A percentile compares a stretch with the other conserved stretches of the same genome.
Conservation (phyloP, 2,329 filamentous ascomycete species). For the Keithomyces neogunnii region DNA sequence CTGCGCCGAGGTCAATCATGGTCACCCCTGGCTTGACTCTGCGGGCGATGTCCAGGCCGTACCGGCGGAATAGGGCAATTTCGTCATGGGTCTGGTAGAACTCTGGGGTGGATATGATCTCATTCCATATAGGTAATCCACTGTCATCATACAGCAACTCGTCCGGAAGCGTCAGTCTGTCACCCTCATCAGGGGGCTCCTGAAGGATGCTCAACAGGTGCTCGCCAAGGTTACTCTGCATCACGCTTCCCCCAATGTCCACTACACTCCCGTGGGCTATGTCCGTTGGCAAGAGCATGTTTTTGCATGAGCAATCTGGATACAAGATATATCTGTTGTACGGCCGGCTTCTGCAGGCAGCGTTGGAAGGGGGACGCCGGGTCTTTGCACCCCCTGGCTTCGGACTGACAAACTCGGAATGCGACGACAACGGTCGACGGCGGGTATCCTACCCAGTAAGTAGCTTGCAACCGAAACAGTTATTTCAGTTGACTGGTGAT, state of each 20-base stretch:
- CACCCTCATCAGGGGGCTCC: slow-evolving; percentile 13
- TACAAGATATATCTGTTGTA: too few relatives aligned
- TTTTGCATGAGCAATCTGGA: neutral
- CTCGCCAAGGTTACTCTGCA: slow-evolving; percentile 20
- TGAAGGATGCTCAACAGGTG: slow-evolving; percentile 19
- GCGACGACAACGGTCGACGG: too few relatives aligned
- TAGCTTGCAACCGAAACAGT: too few relatives aligned
- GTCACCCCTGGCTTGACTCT: slow-evolving; percentile 21
- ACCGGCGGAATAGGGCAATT: slow-evolving; percentile 24
- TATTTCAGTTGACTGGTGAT: too few relatives aligned
- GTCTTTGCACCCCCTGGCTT: too few relatives aligned
- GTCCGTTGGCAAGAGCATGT: neutral
- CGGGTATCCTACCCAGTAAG: too few relatives aligned
- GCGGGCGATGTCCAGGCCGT: slow-evolving; percentile 26
- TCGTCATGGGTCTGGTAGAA: slow-evolving; percentile 35
- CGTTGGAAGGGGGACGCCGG: too few relatives aligned
- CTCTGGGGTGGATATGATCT: slow-evolving; percentile 29
- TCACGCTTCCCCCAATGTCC: slow-evolving; percentile 29
- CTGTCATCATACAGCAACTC: slow-evolving; percentile 31
- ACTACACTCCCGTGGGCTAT: slow-evolving; percentile 22
- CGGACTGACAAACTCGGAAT: too few relatives aligned
- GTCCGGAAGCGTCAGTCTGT: slow-evolving; percentile 26
- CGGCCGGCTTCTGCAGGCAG: too few relatives aligned
- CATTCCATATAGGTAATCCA: slow-evolving; percentile 30
- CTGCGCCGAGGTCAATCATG: slow-evolving; percentile 32